Evolutionary conservation across 129 eudicot genomes (phyloP), one percentile per base, ranked within the genome.

Genomic region (Mikania micrantha): DNA sequence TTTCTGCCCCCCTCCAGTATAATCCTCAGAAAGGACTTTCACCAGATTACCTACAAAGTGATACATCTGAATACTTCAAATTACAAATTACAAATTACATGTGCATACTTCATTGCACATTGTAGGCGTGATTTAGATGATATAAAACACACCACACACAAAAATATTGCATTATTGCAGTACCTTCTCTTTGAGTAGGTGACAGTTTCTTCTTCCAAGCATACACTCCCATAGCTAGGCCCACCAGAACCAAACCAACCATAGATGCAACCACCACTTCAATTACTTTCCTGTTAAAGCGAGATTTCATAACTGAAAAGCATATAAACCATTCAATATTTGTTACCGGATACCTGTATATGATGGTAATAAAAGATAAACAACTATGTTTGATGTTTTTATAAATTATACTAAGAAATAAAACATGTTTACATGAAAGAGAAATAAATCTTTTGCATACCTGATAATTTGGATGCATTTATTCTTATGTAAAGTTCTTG

Each of bases 401-500:
- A n/a, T n/a, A n/a, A n/a, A n/a, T 45, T 45, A 45, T 45, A 45
- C 53, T 45, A n/a, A n/a, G 9, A 45, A 3, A 15, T 2, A 3
- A 45, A 17, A 48, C 3, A 48, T 17, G 4, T 50, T 50, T 50
- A 1, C 2, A 8, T 50, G 29, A 50, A 50, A 6, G 28, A 20
- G 13, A 50, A 50, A 19, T 8, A 50, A 50, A 50, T 3, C 3
- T 52, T 53, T 27, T 25, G 17, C 77, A 61, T 72, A 72, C 77
- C 48, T 35, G 41, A 13, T 62, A 72, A 0, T n/a, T 73, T 71
- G 25, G 78, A 64, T 4, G 10, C 0, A 1, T 54, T 65, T 56
- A 73, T 28, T 64, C 78, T 64, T 3, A 73, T 64, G 15, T 63
- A 73, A 17, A 73, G 71, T 50, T 64, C 42, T 8, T 73, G 78